These are phyloP conservation scores for Cordyceps pruinosa DNA, from an alignment of 2,329 filamentous ascomycete species.

Conservation along the genomic window DNA sequence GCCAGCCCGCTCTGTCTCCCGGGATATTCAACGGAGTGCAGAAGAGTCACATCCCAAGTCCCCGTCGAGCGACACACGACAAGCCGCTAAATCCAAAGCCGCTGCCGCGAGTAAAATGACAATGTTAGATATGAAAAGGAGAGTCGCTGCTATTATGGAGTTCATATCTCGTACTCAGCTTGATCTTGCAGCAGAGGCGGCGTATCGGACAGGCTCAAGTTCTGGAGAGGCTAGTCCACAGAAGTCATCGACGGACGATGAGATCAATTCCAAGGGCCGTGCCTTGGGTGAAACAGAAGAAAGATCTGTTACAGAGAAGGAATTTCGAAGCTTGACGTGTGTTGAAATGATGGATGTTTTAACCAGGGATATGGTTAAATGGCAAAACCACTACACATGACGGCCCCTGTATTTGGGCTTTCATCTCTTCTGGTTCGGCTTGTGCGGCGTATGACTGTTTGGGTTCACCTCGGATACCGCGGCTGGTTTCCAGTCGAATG, in stretches of 20 bases:
- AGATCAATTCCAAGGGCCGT: not conserved
- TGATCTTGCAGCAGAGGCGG: constrained; percentile 66
- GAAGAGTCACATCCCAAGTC: constrained; percentile 33
- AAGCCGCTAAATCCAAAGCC: constrained; percentile 44
- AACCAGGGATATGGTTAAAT: constrained; percentile 72
- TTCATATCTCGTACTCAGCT: constrained; percentile 87
- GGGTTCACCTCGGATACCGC: not conserved
- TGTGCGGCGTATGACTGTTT: not conserved
- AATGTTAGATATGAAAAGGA: constrained; percentile 82
- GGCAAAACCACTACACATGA: constrained; percentile 65
- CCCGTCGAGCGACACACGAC: constrained; percentile 42
- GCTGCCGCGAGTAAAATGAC: constrained; percentile 61
- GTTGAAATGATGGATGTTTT: constrained; percentile 88
- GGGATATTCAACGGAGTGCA: constrained; percentile 33
- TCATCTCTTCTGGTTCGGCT: not conserved
- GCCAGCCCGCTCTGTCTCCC: constrained; percentile 49
- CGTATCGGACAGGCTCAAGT: constrained; percentile 30
- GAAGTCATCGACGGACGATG: constrained; percentile 24
- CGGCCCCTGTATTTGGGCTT: not conserved
- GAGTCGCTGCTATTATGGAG: constrained; percentile 76
- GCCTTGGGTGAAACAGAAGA: constrained; percentile 1
- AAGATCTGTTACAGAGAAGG: constrained; percentile 25
- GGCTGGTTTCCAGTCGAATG: not conserved
- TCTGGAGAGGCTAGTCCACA: constrained; percentile 36
- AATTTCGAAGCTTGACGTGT: constrained; percentile 70